Evolutionary conservation across 2,329 filamentous ascomycete genomes (phyloP).

Genomic region (Ophiostoma australiae): DNA sequence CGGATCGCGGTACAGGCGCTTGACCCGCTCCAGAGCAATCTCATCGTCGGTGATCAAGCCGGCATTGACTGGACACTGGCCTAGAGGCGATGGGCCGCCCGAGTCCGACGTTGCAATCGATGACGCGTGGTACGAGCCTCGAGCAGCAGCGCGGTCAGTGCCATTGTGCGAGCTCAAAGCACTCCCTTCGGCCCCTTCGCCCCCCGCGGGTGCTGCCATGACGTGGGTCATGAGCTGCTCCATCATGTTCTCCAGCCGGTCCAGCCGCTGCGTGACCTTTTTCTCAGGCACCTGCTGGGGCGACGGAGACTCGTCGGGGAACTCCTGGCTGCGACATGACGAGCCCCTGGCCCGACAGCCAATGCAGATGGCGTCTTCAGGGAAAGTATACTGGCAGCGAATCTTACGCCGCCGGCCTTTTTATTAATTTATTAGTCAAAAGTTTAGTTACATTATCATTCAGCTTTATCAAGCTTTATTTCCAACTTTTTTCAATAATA

Average conservation of each 20-base stretch:
- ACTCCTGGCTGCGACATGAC: slow-evolving; percentile 44
- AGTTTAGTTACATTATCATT: too few relatives aligned
- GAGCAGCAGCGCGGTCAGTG: background rate
- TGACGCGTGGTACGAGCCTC: slow-evolving; percentile 18
- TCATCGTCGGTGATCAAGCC: background rate
- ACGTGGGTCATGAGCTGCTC: slow-evolving; percentile 42
- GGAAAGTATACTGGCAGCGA: slow-evolving; percentile 42
- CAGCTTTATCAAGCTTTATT: background rate
- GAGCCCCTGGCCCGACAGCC: slow-evolving; percentile 42
- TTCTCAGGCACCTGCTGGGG: slow-evolving; percentile 34
- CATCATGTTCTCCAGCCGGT: slow-evolving; percentile 45
- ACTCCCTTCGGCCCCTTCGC: background rate
- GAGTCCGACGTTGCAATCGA: slow-evolving; percentile 27
- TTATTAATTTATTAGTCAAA: background rate
- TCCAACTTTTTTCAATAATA: background rate
- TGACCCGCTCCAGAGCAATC: background rate
- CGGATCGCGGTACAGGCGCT: slow-evolving; percentile 17
- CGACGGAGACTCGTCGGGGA: slow-evolving; percentile 35
- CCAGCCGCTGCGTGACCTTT: slow-evolving; percentile 41
- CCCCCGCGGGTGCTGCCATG: slow-evolving; percentile 20
- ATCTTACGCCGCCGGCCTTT: slow-evolving; percentile 45
- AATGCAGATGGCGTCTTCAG: slow-evolving; percentile 39
- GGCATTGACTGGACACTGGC: background rate
- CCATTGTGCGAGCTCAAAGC: background rate
- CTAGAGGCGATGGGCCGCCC: slow-evolving; percentile 14